Percentiles rank a stretch among this genome's conserved stretches.
Conservation (phyloP, 1,139 yeast species). For the Pichia sp. region DNA sequence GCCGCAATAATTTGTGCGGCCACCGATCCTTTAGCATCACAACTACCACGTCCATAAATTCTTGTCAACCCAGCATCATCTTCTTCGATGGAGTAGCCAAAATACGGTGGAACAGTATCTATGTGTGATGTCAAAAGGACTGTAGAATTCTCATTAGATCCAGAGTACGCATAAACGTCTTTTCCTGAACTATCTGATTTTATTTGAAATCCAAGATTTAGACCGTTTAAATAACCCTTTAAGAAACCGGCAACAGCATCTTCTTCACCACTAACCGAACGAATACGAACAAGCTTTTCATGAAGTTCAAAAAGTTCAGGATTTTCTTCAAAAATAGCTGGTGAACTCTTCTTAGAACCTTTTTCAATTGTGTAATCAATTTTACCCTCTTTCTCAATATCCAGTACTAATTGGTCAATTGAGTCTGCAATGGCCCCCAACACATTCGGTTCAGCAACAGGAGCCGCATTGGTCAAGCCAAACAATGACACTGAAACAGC, state of each 20-base stretch:
- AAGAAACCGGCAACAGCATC: slow-evolving; percentile 15
- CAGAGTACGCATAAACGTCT: slow-evolving; percentile 53
- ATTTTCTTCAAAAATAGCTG: slow-evolving; percentile 8
- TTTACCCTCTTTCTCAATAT: background rate
- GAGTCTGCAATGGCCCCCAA: background rate
- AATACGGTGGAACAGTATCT: slow-evolving; percentile 65
- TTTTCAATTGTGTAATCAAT: too few species aligned
- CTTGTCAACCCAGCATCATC: slow-evolving; percentile 31
- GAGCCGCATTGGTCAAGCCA: background rate
- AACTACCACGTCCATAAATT: slow-evolving; percentile 58
- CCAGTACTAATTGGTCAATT: slow-evolving; percentile 1
- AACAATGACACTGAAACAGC: too few species aligned
- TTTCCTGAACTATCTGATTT: slow-evolving; percentile 30
- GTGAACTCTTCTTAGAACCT: background rate
- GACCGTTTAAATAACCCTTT: slow-evolving; percentile 11
- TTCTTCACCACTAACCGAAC: slow-evolving; percentile 22
- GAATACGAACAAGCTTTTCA: slow-evolving; percentile 16
- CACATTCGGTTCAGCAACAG: background rate
- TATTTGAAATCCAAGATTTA: slow-evolving; percentile 30
- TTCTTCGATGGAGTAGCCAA: slow-evolving; percentile 35
- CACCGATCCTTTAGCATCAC: slow-evolving; percentile 64
- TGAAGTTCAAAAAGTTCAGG: slow-evolving; percentile 21
- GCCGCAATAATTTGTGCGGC: slow-evolving; percentile 53
- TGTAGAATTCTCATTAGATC: slow-evolving; percentile 36
- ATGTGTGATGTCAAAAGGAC: slow-evolving; percentile 56